These are phyloP conservation scores for Candida pseudoviswanathii DNA, from an alignment of 1,139 yeast genomes.

Conservation along the genomic window DNA sequence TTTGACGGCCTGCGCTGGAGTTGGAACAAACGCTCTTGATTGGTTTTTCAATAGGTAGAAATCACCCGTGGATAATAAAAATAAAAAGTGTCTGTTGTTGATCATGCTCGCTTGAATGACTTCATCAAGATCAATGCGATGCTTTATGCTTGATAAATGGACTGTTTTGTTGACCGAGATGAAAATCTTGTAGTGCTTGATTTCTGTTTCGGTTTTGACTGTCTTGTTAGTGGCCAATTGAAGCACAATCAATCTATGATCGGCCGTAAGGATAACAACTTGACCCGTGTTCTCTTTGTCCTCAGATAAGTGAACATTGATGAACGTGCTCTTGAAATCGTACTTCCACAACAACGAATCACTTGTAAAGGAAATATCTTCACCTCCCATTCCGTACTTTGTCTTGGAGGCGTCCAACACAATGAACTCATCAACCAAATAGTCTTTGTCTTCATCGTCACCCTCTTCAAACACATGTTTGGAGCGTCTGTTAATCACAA, in stretches of 20 bases:
- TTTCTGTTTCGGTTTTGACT: slow-evolving; percentile 9
- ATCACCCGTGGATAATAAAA: slow-evolving; percentile 41
- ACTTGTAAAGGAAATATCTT: slow-evolving; percentile 36
- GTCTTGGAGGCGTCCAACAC: slow-evolving; percentile 37
- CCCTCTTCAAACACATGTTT: slow-evolving; percentile 22
- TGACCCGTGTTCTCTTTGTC: slow-evolving; percentile 16
- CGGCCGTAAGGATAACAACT: slow-evolving; percentile 34
- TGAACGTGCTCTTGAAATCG: slow-evolving; percentile 32
- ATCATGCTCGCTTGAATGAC: slow-evolving; percentile 31
- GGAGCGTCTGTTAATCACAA: slow-evolving; percentile 34
- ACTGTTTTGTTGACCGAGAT: slow-evolving; percentile 39
- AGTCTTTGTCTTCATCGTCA: slow-evolving; percentile 10
- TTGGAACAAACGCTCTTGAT: slow-evolving; percentile 9
- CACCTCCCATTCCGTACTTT: slow-evolving; percentile 40
- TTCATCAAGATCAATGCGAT: slow-evolving; percentile 26
- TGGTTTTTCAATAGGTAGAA: slow-evolving; percentile 41
- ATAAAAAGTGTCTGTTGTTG: slow-evolving; percentile 35
- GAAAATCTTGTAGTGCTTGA: slow-evolving; percentile 28
- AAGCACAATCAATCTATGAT: slow-evolving; percentile 33
- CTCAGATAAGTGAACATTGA: slow-evolving; percentile 20
- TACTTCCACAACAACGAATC: slow-evolving; percentile 46
- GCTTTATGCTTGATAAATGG: slow-evolving; percentile 35
- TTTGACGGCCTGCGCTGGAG: slow-evolving; percentile 12
- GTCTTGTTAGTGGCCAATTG: slow-evolving; percentile 23
- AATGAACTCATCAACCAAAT: slow-evolving; percentile 40